Base-by-base conservation (phyloP, 1,284 basidiomycete species). In the Ustilago trichophora region DNA sequence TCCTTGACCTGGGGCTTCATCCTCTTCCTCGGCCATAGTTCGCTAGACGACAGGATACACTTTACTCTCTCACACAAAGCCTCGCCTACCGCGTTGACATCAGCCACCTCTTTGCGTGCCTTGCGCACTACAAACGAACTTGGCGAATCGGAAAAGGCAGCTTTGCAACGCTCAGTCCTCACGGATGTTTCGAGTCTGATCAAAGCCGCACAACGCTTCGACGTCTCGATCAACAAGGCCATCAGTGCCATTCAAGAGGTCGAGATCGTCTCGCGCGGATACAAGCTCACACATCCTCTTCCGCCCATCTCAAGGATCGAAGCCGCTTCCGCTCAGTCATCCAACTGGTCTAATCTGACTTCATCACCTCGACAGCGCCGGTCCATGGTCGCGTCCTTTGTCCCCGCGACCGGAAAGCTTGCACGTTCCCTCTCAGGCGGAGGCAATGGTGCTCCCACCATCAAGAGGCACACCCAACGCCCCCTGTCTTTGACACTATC, bases 221-320 rank as follows among this genome's bases (percentile, higher is more conserved):
- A 80, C 38, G 21, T 69, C 1, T 57, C 66, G 13, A 34, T 76
- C 44, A 80, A 79, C 51, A 65, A 66, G 31, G 67, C 70, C 13
- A 68, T 80, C 44, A 64, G 58, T 11, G 79, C 79, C n/a, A 48
- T 80, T 3, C 79, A 80, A 43, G 79, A 80, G 45, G 75, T 77
- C 31, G 79, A 80, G 59, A 54, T 76, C 3, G 77, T 80, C 16
- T 73, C 78, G 18, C 60, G 79, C 19, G 78, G 78, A 6, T 78
- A 71, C 55, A 75, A 69, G 42, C 51, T 80, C 25, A 72, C 76
- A 21, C 68, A 75, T 41, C 78, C 78, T 7, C 59, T 80, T 11
- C 71, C 78, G 3, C 78, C 78, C 15, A 80, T 80, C 33, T 78
- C 78, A 6, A 76, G 78, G 29, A 74, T 80, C 31, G 78, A 80